Evolutionary conservation across 208 protist species (phyloP).

Genomic region (Leishmania guyanensis): DNA sequence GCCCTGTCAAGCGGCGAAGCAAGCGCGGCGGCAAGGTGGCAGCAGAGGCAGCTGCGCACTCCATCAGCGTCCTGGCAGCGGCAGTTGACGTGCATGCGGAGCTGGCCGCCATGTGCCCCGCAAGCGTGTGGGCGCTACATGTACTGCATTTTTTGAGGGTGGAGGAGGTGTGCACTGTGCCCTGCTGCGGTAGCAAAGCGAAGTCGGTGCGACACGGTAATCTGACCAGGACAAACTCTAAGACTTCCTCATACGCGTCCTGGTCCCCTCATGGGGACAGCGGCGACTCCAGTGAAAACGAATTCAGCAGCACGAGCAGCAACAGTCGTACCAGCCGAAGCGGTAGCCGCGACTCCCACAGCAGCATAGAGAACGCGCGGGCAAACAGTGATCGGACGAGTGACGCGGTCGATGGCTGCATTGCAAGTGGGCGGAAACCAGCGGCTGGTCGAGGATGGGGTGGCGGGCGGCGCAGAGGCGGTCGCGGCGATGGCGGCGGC

Average conservation of each 20-base stretch:
- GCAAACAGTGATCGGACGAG: neutral
- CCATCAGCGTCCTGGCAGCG: conserved; percentile 1
- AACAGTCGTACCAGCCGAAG: conserved; percentile 1
- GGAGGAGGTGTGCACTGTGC: conserved; percentile 40
- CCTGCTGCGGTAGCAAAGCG: neutral
- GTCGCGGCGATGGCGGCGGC: neutral
- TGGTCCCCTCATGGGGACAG: neutral
- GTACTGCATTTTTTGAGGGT: conserved; percentile 55
- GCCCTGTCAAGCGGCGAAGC: conserved; percentile 9
- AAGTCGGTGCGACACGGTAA: neutral
- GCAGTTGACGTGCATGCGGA: conserved; percentile 6
- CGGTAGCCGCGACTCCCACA: neutral
- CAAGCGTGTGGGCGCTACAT: conserved; percentile 43
- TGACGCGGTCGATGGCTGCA: neutral
- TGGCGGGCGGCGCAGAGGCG: neutral
- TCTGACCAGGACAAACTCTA: neutral
- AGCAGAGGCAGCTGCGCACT: conserved; percentile 11
- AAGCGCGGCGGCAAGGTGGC: conserved; percentile 9
- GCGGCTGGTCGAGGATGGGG: neutral
- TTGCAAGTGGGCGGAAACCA: neutral
- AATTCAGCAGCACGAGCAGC: neutral
- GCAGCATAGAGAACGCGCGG: neutral
- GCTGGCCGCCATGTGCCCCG: conserved; percentile 13
- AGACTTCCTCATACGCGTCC: neutral
- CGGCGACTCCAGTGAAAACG: conserved; percentile 3